Evolutionary conservation across 2,329 filamentous ascomycete genomes (phyloP).

Genomic region (Lasiodiplodia theobromae): DNA sequence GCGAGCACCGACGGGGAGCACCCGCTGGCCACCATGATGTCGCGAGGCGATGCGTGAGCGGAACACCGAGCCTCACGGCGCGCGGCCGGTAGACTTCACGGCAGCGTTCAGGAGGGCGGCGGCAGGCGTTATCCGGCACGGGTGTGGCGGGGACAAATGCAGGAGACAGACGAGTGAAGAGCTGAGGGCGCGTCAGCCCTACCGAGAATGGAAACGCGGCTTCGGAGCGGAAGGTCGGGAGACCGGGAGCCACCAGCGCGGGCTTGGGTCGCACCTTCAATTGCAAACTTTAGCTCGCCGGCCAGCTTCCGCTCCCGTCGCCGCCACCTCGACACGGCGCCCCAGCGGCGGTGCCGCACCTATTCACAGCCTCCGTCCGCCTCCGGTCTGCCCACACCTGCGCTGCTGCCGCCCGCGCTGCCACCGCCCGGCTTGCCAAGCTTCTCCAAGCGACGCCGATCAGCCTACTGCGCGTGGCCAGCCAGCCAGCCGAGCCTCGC

Average conservation of each 20-base stretch:
- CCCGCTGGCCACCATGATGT: constrained; percentile 1
- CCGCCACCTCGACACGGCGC: not conserved
- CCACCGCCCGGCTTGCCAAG: not conserved
- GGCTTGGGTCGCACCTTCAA: not conserved
- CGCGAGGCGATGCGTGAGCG: not conserved
- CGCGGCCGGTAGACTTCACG: not conserved
- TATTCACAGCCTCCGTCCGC: not conserved
- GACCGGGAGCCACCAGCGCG: not conserved
- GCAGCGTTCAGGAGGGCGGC: not conserved
- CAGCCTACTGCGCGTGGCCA: constrained; percentile 6
- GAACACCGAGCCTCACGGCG: not conserved
- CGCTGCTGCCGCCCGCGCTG: not conserved
- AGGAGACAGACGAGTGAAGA: not conserved
- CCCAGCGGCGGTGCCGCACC: not conserved
- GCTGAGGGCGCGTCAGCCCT: constrained; percentile 2
- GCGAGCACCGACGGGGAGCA: constrained; percentile 7
- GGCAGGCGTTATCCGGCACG: not conserved
- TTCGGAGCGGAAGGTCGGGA: not conserved
- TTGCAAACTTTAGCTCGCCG: not conserved
- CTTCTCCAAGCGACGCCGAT: constrained; percentile 5
- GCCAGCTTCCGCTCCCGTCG: not conserved
- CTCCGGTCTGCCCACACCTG: not conserved
- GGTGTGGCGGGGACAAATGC: not conserved
- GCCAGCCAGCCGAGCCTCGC: not conserved
- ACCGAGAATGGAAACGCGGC: not conserved